These are phyloP conservation scores for Talaromyces nanjingensis DNA, from an alignment of 495 filamentous ascomycete genomes.

Conservation along the genomic window DNA sequence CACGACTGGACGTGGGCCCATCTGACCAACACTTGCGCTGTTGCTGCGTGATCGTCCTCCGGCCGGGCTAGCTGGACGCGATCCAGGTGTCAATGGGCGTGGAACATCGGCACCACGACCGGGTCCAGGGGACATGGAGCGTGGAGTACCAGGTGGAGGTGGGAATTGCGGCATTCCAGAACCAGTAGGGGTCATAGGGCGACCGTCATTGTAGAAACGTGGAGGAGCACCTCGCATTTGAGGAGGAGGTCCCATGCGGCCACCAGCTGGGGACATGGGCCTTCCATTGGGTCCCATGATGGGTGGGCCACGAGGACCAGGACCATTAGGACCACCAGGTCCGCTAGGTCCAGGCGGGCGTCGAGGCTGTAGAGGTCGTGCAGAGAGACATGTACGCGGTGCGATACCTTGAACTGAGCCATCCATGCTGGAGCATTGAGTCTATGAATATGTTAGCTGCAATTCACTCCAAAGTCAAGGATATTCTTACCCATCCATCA, in stretches of 20 bases:
- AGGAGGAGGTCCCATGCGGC: constrained; percentile 19
- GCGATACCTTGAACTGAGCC: constrained; percentile 87
- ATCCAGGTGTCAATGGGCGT: constrained; percentile 36
- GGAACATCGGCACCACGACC: constrained; percentile 20
- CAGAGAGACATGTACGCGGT: constrained; percentile 88
- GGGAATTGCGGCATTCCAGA: constrained; percentile 18
- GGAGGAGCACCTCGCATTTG: constrained; percentile 15
- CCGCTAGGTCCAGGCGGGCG: constrained; percentile 7
- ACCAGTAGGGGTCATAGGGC: constrained; percentile 35
- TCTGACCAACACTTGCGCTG: constrained; percentile 40
- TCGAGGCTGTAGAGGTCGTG: constrained; percentile 85
- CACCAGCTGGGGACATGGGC: constrained; percentile 35
- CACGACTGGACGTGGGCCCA: constrained; percentile 33
- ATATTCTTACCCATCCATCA: constrained; percentile 83
- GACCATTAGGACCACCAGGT: constrained; percentile 41
- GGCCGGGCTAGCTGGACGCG: constrained; percentile 34
- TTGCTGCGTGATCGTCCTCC: constrained; percentile 42
- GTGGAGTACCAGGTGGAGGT: constrained; percentile 27
- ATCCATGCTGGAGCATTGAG: constrained; percentile 86
- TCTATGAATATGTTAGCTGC: constrained; percentile 46
- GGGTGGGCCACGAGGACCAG: constrained; percentile 40
- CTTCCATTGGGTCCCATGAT: constrained; percentile 46
- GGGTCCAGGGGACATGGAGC: constrained; percentile 35
- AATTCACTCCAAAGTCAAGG: constrained; percentile 1
- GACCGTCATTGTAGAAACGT: constrained; percentile 33